phyloP scores from a whole-genome alignment of 768 basidiomycete genomes.

The Chiua virens region DNA sequence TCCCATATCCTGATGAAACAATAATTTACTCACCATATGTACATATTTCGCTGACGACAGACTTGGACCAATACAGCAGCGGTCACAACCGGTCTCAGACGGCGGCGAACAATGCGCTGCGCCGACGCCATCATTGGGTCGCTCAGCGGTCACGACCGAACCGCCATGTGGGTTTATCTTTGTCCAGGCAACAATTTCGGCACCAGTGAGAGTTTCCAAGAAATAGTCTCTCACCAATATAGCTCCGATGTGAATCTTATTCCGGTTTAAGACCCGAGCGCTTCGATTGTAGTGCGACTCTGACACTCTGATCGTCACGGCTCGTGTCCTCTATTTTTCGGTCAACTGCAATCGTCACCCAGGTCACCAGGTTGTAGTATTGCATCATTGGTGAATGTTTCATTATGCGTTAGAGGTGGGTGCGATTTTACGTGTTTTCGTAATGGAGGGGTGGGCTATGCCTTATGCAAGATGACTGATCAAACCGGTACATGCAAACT shows the following conservation, averaged over 20 bases:
- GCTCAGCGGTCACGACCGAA: background rate
- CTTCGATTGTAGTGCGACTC: background rate
- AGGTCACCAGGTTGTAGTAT: background rate
- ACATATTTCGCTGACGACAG: conserved; percentile 19
- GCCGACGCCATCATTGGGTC: background rate
- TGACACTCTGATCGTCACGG: background rate
- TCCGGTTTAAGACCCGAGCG: background rate
- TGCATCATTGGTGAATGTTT: conserved; percentile 2
- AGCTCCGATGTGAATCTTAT: conserved; percentile 1
- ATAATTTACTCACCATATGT: conserved; percentile 10
- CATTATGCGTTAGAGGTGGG: conserved; percentile 2
- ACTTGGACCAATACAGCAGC: conserved; percentile 9
- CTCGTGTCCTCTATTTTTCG: background rate
- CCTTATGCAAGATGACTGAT: conserved; percentile 5
- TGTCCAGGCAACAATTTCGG: background rate
- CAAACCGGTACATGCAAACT: conserved; percentile 5
- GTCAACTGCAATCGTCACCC: background rate
- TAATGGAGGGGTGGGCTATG: conserved; percentile 9
- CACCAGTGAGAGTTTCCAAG: background rate
- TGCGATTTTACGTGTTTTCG: conserved; percentile 23
- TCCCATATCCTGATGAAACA: conserved; percentile 20
- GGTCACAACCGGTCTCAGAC: conserved; percentile 2
- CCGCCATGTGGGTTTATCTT: background rate
- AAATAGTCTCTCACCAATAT: background rate
- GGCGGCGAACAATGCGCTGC: conserved; percentile 5